These are phyloP conservation scores for Plantago major DNA, from an alignment of 257 asterid species.

Conservation along the genomic window DNA sequence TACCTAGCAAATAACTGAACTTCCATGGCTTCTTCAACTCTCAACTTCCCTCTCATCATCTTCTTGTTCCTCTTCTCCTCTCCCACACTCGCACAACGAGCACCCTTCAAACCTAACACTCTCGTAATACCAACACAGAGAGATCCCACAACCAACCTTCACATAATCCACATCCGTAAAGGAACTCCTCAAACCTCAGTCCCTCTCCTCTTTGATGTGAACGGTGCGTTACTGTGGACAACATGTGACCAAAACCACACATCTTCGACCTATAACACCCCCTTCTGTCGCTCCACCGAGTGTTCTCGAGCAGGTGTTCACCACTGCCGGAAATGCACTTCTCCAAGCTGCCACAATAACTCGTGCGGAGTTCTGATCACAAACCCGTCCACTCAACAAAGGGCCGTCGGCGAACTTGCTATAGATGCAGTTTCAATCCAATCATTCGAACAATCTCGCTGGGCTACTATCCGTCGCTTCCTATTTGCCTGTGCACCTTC, in stretches of 20 bases:
- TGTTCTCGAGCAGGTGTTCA: constrained; percentile 34
- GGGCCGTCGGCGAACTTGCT: constrained; percentile 32
- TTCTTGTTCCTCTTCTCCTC: constrained; percentile 1
- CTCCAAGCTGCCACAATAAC: constrained; percentile 53
- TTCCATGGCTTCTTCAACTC: constrained; percentile 15
- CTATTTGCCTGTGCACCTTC: constrained; percentile 45
- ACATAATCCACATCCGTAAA: constrained; percentile 28
- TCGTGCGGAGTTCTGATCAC: constrained; percentile 37
- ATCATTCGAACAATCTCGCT: not conserved
- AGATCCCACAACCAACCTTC: constrained; percentile 34
- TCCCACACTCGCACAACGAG: constrained; percentile 11
- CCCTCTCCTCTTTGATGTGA: constrained; percentile 41
- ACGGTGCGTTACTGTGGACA: constrained; percentile 35
- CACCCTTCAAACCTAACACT: constrained; percentile 30
- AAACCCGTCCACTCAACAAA: constrained; percentile 35
- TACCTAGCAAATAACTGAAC: not conserved
- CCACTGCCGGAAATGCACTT: constrained; percentile 34
- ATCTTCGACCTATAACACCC: constrained; percentile 39
- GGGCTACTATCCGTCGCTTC: constrained; percentile 20
- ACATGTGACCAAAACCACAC: constrained; percentile 33
- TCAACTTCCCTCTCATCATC: not conserved
- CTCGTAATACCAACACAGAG: constrained; percentile 27
- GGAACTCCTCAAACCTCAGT: constrained; percentile 29
- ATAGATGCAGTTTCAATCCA: constrained; percentile 35
- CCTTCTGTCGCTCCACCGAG: constrained; percentile 42